Evolutionary conservation across 169 alveolate species (phyloP).

Genomic region (Plasmodium cynomolgi): DNA sequence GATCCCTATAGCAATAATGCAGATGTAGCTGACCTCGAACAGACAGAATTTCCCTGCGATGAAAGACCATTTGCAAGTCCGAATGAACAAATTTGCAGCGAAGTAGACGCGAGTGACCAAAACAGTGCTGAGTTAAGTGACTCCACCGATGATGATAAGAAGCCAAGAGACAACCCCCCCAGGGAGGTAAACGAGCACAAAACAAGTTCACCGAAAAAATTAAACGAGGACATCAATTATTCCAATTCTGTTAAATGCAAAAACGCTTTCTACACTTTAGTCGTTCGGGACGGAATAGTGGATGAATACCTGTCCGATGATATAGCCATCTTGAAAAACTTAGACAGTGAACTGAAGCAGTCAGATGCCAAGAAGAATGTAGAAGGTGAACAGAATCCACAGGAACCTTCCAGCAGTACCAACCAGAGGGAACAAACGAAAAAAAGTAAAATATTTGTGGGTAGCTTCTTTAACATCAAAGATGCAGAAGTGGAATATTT

Average conservation of each 20-base stretch:
- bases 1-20: not conserved
- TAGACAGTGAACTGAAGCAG: conserved; percentile 29
- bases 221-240: not conserved
- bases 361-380: not conserved
- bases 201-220: not conserved
- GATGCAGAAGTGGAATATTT: conserved; percentile 73
- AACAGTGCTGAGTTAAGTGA: not conserved
- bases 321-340: conserved; percentile 30
- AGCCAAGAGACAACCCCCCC: not conserved
- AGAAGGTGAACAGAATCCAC: not conserved
- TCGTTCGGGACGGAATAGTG: conserved; percentile 66
- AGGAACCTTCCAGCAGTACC: not conserved
- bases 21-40: not conserved
- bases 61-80: not conserved
- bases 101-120: not conserved
- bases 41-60: not conserved
- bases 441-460: conserved; percentile 74
- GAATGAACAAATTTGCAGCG: not conserved
- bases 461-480: conserved; percentile 75
- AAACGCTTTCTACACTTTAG: conserved; percentile 54
- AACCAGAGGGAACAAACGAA: conserved; percentile 6
- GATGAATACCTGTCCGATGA: conserved; percentile 64
- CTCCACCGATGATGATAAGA: not conserved
- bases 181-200: not conserved
- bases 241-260: conserved; percentile 1